phyloP scores from a whole-genome alignment of 176 grass and related monocot species.

The Aegilops speltoides region DNA sequence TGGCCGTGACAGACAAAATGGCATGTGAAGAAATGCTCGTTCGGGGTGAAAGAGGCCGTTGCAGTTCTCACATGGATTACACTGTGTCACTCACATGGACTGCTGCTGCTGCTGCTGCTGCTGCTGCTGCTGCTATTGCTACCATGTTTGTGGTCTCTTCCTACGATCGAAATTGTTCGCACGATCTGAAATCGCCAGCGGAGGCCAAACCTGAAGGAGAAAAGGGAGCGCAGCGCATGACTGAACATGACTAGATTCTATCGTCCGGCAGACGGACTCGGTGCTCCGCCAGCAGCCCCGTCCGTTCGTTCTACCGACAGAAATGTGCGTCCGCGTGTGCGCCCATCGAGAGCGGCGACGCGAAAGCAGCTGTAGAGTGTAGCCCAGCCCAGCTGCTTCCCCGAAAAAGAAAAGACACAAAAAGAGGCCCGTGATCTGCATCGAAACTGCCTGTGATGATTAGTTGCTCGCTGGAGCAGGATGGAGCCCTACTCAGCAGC shows the following conservation, averaged over 20 bases:
- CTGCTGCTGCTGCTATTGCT: too few species aligned
- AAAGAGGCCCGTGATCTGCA: neutral
- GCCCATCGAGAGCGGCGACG: neutral
- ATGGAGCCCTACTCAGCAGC: neutral
- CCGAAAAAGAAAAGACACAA: neutral
- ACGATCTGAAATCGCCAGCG: neutral
- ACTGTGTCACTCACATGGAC: too few species aligned
- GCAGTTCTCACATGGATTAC: too few species aligned
- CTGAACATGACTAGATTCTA: too few species aligned
- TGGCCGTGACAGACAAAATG: too few species aligned
- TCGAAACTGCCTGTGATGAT: neutral
- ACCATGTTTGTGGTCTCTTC: neutral
- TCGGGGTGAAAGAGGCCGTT: too few species aligned
- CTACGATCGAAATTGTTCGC: neutral
- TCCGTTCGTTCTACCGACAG: slow-evolving; percentile 10
- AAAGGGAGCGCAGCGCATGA: too few species aligned
- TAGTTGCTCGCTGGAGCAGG: neutral
- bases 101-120: too few species aligned
- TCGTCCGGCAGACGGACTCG: neutral
- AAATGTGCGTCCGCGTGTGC: neutral
- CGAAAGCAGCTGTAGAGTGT: too few species aligned
- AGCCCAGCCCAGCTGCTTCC: neutral
- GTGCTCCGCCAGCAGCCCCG: neutral
- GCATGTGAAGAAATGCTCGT: too few species aligned
- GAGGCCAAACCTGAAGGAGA: neutral